Evolutionary conservation across 1,284 basidiomycete genomes (phyloP).

Genomic region (Xerocomus nothofagi): DNA sequence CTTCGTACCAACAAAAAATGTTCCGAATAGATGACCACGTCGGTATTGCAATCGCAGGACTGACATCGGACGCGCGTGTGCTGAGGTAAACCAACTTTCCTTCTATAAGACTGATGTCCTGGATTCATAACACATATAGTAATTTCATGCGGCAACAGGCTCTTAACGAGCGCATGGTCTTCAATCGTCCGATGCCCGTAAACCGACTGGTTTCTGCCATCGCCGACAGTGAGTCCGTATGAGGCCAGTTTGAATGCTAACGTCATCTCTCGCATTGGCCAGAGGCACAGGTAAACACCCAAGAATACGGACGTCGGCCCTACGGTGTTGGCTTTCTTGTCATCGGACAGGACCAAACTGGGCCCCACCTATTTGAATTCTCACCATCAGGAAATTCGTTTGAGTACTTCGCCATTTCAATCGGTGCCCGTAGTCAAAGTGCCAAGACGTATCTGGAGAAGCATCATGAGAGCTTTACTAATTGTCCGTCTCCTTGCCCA

Average conservation of each 20-base stretch:
- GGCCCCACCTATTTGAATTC: slow-evolving; percentile 98
- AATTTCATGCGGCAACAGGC: slow-evolving; percentile 99
- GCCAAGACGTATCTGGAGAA: slow-evolving; percentile 99
- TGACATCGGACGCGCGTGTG: slow-evolving; percentile 97
- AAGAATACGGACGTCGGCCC: slow-evolving; percentile 96
- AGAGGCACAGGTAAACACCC: slow-evolving; percentile 99
- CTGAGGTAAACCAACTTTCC: slow-evolving; percentile 62
- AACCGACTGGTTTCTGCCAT: slow-evolving; percentile 91
- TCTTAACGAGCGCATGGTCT: slow-evolving; percentile 92
- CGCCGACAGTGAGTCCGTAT: slow-evolving; percentile 80
- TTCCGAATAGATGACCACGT: slow-evolving; percentile 99
- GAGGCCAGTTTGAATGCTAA: not conserved
- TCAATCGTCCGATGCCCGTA: slow-evolving; percentile 93
- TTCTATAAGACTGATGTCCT: not conserved
- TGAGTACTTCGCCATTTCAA: slow-evolving; percentile 98
- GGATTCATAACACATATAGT: slow-evolving; percentile 42
- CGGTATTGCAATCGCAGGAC: slow-evolving; percentile 96
- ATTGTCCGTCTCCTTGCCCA: slow-evolving; percentile 55
- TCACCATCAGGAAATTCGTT: slow-evolving; percentile 97
- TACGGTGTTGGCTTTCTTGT: slow-evolving; percentile 99
- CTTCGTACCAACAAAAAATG: slow-evolving; percentile 99
- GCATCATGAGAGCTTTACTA: slow-evolving; percentile 84
- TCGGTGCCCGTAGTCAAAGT: slow-evolving; percentile 95
- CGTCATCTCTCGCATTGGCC: slow-evolving; percentile 14
- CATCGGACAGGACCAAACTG: slow-evolving; percentile 91